These are phyloP conservation scores for Botryotinia calthae DNA, from an alignment of 2,329 filamentous ascomycete genomes.

Conservation along the genomic window DNA sequence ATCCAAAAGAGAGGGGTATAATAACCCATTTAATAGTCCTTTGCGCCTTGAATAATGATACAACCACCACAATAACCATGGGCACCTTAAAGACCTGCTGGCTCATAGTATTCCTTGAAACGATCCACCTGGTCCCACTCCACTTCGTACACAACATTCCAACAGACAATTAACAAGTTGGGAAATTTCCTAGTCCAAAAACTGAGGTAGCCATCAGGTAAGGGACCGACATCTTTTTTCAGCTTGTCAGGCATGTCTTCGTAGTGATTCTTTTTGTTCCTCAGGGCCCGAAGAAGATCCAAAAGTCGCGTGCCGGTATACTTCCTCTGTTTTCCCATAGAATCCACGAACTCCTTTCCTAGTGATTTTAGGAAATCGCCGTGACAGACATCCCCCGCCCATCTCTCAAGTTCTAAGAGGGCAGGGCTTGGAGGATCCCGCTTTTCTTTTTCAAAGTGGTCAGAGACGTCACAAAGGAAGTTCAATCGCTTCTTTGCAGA, in stretches of 20 bases:
- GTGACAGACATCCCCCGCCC: conserved; percentile 53
- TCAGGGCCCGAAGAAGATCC: conserved; percentile 80
- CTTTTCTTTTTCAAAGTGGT: conserved; percentile 91
- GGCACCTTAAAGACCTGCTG: conserved; percentile 31
- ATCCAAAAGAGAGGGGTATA: background rate
- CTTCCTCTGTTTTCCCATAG: conserved; percentile 88
- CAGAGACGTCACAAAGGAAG: conserved; percentile 94
- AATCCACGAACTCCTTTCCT: conserved; percentile 81
- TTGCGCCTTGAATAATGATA: conserved; percentile 4
- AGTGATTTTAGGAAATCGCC: conserved; percentile 77
- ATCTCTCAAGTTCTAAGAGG: conserved; percentile 57
- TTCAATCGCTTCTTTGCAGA: conserved; percentile 78
- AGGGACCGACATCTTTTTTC: conserved; percentile 62
- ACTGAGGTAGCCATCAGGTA: conserved; percentile 63
- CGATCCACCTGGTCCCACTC: conserved; percentile 51
- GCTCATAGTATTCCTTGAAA: conserved; percentile 70
- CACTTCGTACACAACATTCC: conserved; percentile 57
- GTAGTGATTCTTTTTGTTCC: conserved; percentile 98
- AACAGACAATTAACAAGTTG: conserved; percentile 63
- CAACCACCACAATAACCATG: background rate
- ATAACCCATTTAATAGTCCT: background rate
- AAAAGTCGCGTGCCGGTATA: conserved; percentile 83
- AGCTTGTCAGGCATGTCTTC: conserved; percentile 88
- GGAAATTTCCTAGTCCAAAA: conserved; percentile 70
- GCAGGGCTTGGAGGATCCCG: conserved; percentile 74